These are phyloP conservation scores for Monosporascus sp. DNA, from an alignment of 2,329 filamentous ascomycete genomes.

Conservation along the genomic window DNA sequence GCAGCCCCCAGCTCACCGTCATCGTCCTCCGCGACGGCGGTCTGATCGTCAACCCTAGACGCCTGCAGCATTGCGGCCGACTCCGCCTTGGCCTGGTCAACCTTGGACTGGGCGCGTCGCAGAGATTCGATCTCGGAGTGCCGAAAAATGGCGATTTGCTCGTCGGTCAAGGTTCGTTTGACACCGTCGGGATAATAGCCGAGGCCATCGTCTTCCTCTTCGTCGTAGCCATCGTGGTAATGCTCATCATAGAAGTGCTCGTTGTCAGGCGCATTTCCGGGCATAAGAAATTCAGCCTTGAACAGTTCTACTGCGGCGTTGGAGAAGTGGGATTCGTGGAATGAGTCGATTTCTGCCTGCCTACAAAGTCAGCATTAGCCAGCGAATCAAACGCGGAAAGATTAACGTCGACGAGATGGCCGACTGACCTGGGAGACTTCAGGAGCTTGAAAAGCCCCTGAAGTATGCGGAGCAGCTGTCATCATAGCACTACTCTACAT, in stretches of 20 bases:
- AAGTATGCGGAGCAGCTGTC: slow-evolving; percentile 11
- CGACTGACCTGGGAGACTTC: slow-evolving; percentile 32
- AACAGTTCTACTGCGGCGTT: slow-evolving; percentile 40
- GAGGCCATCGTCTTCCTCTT: slow-evolving; percentile 58
- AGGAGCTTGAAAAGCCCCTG: slow-evolving; percentile 22
- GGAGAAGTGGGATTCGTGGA: slow-evolving; percentile 57
- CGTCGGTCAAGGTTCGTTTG: slow-evolving; percentile 85
- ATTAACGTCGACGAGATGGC: background rate
- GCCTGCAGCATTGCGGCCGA: slow-evolving; percentile 8
- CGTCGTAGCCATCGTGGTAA: slow-evolving; percentile 27
- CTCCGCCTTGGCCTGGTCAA: slow-evolving; percentile 16
- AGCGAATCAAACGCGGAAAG: slow-evolving; percentile 7
- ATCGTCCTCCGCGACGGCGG: slow-evolving; percentile 10
- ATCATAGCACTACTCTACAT: slow-evolving; percentile 8
- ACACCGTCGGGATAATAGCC: slow-evolving; percentile 84
- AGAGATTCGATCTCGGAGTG: slow-evolving; percentile 79
- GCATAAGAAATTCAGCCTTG: slow-evolving; percentile 37
- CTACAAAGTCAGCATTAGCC: slow-evolving; percentile 18
- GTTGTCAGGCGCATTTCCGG: slow-evolving; percentile 14
- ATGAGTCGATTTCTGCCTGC: slow-evolving; percentile 54
- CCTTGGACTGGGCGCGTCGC: slow-evolving; percentile 45
- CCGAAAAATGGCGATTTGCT: slow-evolving; percentile 84
- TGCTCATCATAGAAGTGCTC: slow-evolving; percentile 16
- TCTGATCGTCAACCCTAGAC: slow-evolving; percentile 6
- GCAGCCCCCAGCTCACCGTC: slow-evolving; percentile 14